Conservation (phyloP, 225 moss, liverwort and hornwort species). For the Polytrichum commune region DNA sequence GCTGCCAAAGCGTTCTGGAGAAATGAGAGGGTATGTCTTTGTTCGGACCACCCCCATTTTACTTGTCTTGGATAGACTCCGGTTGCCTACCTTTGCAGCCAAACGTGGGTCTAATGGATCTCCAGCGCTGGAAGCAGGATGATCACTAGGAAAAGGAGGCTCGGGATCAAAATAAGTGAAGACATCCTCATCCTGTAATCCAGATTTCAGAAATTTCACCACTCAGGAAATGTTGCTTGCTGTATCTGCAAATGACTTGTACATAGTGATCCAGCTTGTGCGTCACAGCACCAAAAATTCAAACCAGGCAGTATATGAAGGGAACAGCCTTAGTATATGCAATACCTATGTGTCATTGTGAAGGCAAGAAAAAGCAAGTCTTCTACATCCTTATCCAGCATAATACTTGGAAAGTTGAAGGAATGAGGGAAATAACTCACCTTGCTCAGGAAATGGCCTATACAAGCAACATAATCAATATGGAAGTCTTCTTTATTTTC, state of each 20-base stretch:
- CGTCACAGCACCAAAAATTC: too few species aligned
- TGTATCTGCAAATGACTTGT: too few species aligned
- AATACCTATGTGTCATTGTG: too few species aligned
- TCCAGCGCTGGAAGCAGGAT: constrained; percentile 20
- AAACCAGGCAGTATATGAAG: too few species aligned
- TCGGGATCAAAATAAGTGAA: constrained; percentile 82
- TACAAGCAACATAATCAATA: constrained; percentile 80
- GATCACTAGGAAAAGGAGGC: constrained; percentile 62
- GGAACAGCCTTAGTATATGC: too few species aligned
- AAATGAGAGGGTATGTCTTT: constrained; percentile 36
- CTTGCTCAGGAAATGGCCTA: constrained; percentile 89
- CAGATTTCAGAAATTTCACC: neutral
- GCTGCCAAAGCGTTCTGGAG: constrained; percentile 19
- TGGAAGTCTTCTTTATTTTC: constrained; percentile 55
- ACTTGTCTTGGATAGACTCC: constrained; percentile 25
- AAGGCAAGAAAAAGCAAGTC: too few species aligned
- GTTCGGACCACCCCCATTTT: constrained; percentile 54
- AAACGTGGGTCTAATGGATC: constrained; percentile 38
- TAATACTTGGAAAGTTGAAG: neutral
- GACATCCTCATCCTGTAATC: constrained; percentile 71
- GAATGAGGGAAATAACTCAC: constrained; percentile 10
- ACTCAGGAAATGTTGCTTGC: too few species aligned
- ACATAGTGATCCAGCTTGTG: too few species aligned
- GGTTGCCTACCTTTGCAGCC: constrained; percentile 37
- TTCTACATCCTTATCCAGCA: too few species aligned